These are phyloP conservation scores for Piloderma croceum DNA, from an alignment of 768 basidiomycete species.

Conservation along the genomic window DNA sequence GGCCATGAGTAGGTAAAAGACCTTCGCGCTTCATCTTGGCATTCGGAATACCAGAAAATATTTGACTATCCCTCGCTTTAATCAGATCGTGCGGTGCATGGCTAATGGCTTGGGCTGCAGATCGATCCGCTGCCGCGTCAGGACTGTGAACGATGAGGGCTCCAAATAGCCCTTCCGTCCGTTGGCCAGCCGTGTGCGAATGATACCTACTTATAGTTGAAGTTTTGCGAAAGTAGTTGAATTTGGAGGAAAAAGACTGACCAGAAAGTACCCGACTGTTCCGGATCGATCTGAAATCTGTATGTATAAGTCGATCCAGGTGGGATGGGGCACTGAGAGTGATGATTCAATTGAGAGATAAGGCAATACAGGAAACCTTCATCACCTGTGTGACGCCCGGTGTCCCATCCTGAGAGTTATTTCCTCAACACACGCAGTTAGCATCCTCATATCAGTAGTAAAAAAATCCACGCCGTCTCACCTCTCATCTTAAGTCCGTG, in stretches of 20 bases:
- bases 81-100: too few relatives aligned
- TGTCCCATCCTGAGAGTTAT: constrained; percentile 6
- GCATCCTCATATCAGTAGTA: too few relatives aligned
- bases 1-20: neutral
- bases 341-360: too few relatives aligned
- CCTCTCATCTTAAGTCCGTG: constrained; percentile 12
- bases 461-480: neutral
- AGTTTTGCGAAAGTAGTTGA: neutral
- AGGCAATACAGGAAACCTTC: too few relatives aligned
- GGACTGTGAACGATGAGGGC: constrained; percentile 5
- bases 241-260: neutral
- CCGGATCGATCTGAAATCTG: constrained; percentile 1
- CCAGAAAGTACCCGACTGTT: constrained; percentile 7
- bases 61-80: too few relatives aligned
- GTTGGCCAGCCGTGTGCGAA: constrained; percentile 3
- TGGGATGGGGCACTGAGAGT: constrained; percentile 4
- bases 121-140: neutral
- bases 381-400: constrained; percentile 5
- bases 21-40: too few relatives aligned
- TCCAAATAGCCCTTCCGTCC: constrained; percentile 7
- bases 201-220: constrained; percentile 4
- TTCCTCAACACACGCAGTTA: neutral
- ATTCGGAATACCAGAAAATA: too few relatives aligned
- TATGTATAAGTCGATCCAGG: constrained; percentile 4
- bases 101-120: too few relatives aligned